These are phyloP conservation scores for Lichtheimia hyalospora DNA, from an alignment of 371 early-diverging fungal genomes.

Conservation along the genomic window DNA sequence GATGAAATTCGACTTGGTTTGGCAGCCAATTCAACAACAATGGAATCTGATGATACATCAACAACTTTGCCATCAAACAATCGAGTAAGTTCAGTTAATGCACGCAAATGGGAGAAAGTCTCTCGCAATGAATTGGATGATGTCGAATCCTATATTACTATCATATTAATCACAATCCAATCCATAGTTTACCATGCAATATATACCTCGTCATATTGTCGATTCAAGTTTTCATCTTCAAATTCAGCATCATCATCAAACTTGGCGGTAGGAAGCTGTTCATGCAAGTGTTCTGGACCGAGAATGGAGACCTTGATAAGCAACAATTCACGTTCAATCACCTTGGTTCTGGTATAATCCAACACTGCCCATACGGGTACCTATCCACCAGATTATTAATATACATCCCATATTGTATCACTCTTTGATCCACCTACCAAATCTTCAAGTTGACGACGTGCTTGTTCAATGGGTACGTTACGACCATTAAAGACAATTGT, in stretches of 20 bases:
- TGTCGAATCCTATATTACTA: neutral
- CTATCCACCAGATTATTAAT: conserved; percentile 20
- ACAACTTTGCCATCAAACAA: conserved; percentile 88
- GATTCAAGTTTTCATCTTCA: conserved; percentile 46
- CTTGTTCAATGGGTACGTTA: conserved; percentile 84
- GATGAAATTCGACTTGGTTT: conserved; percentile 86
- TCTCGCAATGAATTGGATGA: conserved; percentile 39
- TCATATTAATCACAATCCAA: too few species aligned
- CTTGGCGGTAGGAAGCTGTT: conserved; percentile 36
- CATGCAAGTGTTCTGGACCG: conserved; percentile 73
- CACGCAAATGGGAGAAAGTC: conserved; percentile 78
- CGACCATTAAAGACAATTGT: conserved; percentile 91
- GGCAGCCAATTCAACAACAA: conserved; percentile 85
- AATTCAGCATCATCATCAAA: conserved; percentile 34
- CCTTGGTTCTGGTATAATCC: conserved; percentile 84
- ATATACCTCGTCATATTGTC: too few species aligned
- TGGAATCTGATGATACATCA: conserved; percentile 83
- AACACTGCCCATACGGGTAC: conserved; percentile 97
- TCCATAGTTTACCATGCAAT: too few species aligned
- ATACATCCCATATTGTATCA: neutral
- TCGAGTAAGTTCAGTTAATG: conserved; percentile 79
- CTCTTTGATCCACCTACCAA: conserved; percentile 50
- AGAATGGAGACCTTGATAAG: conserved; percentile 91
- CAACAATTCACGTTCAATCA: conserved; percentile 91
- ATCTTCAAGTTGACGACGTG: conserved; percentile 92